phyloP scores from a whole-genome alignment of 208 protist genomes.

The Leishmania major region DNA sequence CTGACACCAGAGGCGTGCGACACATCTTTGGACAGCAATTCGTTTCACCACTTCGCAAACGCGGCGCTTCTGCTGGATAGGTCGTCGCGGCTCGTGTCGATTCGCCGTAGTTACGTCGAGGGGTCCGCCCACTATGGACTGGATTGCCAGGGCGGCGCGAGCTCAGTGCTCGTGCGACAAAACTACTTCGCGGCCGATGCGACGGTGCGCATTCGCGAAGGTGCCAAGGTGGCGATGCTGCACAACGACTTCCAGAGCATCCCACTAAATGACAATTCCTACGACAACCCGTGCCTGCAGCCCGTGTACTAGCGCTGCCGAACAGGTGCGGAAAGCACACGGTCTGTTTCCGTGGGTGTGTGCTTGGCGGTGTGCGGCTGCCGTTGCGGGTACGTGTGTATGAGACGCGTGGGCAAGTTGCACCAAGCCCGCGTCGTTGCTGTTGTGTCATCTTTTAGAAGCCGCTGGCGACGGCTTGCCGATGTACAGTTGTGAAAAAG shows the following conservation, averaged over 20 bases:
- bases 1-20: slow-evolving; percentile 13
- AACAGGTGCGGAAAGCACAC: not conserved
- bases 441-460: not conserved
- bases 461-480: not conserved
- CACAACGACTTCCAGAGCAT: slow-evolving; percentile 69
- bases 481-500: slow-evolving; percentile 6
- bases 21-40: slow-evolving; percentile 13
- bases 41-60: slow-evolving; percentile 61
- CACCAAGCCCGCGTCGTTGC: not conserved
- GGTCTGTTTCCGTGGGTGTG: not conserved
- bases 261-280: slow-evolving; percentile 56
- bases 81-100: slow-evolving; percentile 48
- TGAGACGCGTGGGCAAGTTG: not conserved
- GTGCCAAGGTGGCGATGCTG: slow-evolving; percentile 53
- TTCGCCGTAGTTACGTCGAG: slow-evolving; percentile 52
- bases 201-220: slow-evolving; percentile 61
- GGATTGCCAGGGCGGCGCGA: slow-evolving; percentile 56
- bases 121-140: slow-evolving; percentile 85
- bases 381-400: not conserved
- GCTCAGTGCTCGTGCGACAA: slow-evolving; percentile 48
- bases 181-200: slow-evolving; percentile 67
- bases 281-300: slow-evolving; percentile 69
- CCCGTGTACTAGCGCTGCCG: slow-evolving; percentile 52
- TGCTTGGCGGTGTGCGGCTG: not conserved
- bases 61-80: slow-evolving; percentile 63